A percentile compares a stretch with the other conserved stretches of the same genome.
These are phyloP conservation scores for Populus hybrid DNA, from an alignment of 441 rosid genomes.

Conservation along the genomic window DNA sequence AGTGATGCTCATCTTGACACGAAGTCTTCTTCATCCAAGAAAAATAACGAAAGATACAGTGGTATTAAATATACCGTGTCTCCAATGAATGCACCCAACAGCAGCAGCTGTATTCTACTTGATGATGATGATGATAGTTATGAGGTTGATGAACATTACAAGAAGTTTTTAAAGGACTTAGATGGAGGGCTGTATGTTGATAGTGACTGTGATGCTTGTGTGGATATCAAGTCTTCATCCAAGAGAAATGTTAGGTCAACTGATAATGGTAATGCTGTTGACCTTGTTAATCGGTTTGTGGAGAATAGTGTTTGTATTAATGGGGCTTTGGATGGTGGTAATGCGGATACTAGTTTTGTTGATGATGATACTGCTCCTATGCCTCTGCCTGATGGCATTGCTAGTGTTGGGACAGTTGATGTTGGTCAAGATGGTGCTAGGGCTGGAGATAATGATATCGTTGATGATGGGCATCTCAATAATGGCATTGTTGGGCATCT, in stretches of 20 bases:
- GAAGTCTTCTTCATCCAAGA: not conserved
- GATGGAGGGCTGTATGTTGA: not conserved
- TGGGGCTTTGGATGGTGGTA: not conserved
- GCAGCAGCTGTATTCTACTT: not conserved
- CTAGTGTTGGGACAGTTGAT: too few relatives aligned
- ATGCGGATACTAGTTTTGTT: not conserved
- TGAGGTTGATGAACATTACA: conserved; percentile 7
- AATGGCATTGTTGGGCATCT: not conserved
- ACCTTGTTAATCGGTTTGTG: not conserved
- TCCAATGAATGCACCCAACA: not conserved
- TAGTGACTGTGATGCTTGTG: not conserved
- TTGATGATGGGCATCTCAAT: conserved; percentile 7
- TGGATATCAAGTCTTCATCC: not conserved
- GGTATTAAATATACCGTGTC: not conserved
- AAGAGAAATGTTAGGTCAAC: not conserved
- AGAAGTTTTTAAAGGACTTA: not conserved
- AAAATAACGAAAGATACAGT: not conserved
- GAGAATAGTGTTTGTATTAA: not conserved
- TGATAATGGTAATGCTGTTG: not conserved
- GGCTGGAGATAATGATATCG: conserved; percentile 2
- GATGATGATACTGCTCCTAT: too few relatives aligned
- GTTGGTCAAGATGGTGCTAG: too few relatives aligned
- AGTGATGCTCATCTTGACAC: not conserved
- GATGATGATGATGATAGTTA: not conserved
- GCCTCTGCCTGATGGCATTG: too few relatives aligned